Base-by-base conservation (phyloP, 352 stramenopile species). In the Globisporangium orthogonon region DNA sequence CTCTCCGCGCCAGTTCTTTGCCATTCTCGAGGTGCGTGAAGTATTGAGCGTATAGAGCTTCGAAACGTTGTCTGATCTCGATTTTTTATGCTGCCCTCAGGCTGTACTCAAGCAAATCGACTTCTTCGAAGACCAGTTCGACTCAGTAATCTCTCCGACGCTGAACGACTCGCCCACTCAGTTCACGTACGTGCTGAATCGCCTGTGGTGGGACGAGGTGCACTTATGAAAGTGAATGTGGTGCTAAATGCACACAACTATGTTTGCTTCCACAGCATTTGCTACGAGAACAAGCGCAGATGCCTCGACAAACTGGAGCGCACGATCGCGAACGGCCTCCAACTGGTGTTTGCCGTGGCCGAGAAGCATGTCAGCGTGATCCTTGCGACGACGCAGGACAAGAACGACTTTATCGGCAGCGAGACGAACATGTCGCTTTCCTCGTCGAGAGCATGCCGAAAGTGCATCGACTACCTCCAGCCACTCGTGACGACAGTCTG, bases 391-490 rank as follows among this genome's bases (percentile, higher is more conserved):
- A 73, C 74, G 31, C 83, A 91, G 51, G 78, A 86, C 44, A 94
- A 94, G 60, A 64, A 29, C 30, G 83, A 94, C 50, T 94, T 94
- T 49, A 73, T 91, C 17, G 80, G 77, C 17, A 86, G 77, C 30
- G 73, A 89, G 64, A 62, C 71, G 11, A 89, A 83, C 64, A 80
- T 88, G 70, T 90, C 76, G 45, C 68, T 92, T 4, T 85, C 79
- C 1, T 83, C 69, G 41, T 90, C 83, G 35, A 76, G 72, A 15
- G 83, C 83, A 0, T 91, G 81, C 51, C 74, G 80, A 31, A 82
- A 78, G 41, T 84, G 76, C 50, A 74, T 80, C 9, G 79, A 91
- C n/a, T 89, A 84, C 55, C 66, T 94, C 6, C 67, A 83, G 51
- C 77, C 81, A 28, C 63, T 94, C 40, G 70, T 94, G 9, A 46